phyloP scores from a whole-genome alignment of 2,329 filamentous ascomycete species.

The Xylaria sp. region DNA sequence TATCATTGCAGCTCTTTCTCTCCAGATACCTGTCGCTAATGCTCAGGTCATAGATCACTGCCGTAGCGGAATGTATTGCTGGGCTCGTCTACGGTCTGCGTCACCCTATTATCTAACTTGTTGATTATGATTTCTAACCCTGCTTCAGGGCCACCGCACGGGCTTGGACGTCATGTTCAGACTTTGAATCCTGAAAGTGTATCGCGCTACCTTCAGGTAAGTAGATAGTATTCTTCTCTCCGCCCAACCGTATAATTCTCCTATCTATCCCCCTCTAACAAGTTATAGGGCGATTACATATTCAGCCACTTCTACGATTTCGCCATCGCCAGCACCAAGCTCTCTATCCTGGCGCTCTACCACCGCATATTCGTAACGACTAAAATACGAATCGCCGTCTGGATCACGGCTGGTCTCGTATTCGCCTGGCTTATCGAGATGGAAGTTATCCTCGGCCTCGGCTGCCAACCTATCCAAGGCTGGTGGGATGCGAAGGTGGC shows the following conservation, averaged over 20 bases:
- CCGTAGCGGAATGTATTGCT: conserved; percentile 41
- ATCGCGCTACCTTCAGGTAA: conserved; percentile 41
- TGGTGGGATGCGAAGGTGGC: conserved; percentile 41
- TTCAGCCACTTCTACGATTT: conserved; percentile 46
- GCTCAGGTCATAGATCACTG: conserved; percentile 28
- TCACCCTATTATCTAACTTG: neutral
- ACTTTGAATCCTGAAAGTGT: conserved; percentile 34
- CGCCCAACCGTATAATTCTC: neutral
- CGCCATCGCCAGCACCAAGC: conserved; percentile 45
- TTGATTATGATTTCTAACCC: conserved; percentile 23
- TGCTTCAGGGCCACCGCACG: conserved; percentile 38
- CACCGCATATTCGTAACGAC: conserved; percentile 41
- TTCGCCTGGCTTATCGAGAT: conserved; percentile 42
- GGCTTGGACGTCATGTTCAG: conserved; percentile 43
- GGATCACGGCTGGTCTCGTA: conserved; percentile 36
- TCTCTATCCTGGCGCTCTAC: conserved; percentile 45
- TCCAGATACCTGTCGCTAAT: conserved; percentile 10
- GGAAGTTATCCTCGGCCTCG: conserved; percentile 42
- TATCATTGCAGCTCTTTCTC: neutral
- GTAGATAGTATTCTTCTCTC: neutral
- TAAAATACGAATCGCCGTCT: conserved; percentile 35
- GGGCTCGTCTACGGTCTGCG: conserved; percentile 41
- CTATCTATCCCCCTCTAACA: conserved; percentile 23
- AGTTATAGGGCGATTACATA: conserved; percentile 44
- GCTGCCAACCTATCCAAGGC: conserved; percentile 43